These are phyloP conservation scores for Avena eriantha DNA, from an alignment of 176 grass and related monocot genomes.

Conservation along the genomic window DNA sequence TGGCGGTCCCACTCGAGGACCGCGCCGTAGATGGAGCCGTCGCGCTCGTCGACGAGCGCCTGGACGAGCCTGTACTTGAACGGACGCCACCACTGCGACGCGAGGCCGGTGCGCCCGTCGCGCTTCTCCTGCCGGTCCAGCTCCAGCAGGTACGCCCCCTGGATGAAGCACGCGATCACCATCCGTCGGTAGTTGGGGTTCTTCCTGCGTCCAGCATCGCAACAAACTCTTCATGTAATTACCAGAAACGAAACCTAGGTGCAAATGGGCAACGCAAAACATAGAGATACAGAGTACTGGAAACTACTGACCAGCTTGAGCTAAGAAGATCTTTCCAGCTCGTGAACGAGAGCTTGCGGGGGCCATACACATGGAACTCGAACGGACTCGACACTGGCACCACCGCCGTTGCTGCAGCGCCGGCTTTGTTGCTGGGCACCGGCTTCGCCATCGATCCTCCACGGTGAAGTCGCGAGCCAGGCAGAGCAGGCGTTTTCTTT, in stretches of 20 bases:
- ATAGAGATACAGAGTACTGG: not conserved
- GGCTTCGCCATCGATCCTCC: slow-evolving; percentile 37
- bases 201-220: slow-evolving; percentile 56
- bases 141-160: slow-evolving; percentile 81
- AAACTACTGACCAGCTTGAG: slow-evolving; percentile 65
- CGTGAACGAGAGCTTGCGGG: slow-evolving; percentile 64
- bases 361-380: slow-evolving; percentile 71
- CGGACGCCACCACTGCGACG: slow-evolving; percentile 82
- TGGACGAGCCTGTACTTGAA: slow-evolving; percentile 72
- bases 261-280: not conserved
- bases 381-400: slow-evolving; percentile 31
- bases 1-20: slow-evolving; percentile 83
- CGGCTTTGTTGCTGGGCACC: slow-evolving; percentile 22
- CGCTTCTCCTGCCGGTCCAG: slow-evolving; percentile 84
- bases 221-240: not conserved
- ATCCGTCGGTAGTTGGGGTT: slow-evolving; percentile 72
- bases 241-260: not conserved
- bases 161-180: slow-evolving; percentile 90
- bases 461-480: not conserved
- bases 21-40: slow-evolving; percentile 81
- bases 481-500: not conserved
- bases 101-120: slow-evolving; percentile 54
- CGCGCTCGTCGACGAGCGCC: slow-evolving; percentile 65
- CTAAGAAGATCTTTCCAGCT: slow-evolving; percentile 79
- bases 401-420: not conserved